phyloP scores from a whole-genome alignment of 305 asterid genomes.

The Andrographis paniculata region DNA sequence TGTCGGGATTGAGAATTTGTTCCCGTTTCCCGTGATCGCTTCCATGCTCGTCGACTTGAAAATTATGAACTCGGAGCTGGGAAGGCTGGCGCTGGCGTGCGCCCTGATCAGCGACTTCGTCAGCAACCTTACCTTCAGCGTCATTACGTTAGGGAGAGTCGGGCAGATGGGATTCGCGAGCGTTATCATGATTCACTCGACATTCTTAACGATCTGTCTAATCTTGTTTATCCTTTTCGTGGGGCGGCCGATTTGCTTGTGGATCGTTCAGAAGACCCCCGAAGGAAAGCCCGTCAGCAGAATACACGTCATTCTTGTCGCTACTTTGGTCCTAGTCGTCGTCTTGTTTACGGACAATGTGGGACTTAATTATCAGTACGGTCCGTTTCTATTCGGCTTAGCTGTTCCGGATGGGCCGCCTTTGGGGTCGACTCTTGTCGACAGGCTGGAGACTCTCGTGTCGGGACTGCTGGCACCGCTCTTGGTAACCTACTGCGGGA shows the following conservation, averaged over 20 bases:
- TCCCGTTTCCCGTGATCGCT: constrained; percentile 76
- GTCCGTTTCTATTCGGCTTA: constrained; percentile 75
- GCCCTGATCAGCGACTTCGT: constrained; percentile 63
- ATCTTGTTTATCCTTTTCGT: constrained; percentile 34
- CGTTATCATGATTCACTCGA: constrained; percentile 27
- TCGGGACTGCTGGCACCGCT: constrained; percentile 74
- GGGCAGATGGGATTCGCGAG: constrained; percentile 27
- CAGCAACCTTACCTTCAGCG: constrained; percentile 31
- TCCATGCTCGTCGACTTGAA: constrained; percentile 73
- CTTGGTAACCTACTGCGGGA: constrained; percentile 60
- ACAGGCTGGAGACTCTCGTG: constrained; percentile 53
- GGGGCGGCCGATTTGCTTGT: constrained; percentile 39
- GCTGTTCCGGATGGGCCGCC: constrained; percentile 88
- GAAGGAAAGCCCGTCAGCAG: constrained; percentile 62
- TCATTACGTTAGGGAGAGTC: constrained; percentile 32
- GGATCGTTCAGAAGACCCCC: constrained; percentile 60
- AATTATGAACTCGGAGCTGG: constrained; percentile 92
- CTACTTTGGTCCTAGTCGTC: constrained; percentile 34
- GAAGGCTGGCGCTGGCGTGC: constrained; percentile 72
- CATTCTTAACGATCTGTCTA: constrained; percentile 24
- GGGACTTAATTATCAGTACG: constrained; percentile 60
- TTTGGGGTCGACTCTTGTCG: constrained; percentile 68
- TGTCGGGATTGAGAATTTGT: constrained; percentile 35
- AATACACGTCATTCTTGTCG: constrained; percentile 34
- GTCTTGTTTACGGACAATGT: constrained; percentile 53